Base-by-base conservation (phyloP, 148 eudicot species). In the Vaccinium corymbosum region DNA sequence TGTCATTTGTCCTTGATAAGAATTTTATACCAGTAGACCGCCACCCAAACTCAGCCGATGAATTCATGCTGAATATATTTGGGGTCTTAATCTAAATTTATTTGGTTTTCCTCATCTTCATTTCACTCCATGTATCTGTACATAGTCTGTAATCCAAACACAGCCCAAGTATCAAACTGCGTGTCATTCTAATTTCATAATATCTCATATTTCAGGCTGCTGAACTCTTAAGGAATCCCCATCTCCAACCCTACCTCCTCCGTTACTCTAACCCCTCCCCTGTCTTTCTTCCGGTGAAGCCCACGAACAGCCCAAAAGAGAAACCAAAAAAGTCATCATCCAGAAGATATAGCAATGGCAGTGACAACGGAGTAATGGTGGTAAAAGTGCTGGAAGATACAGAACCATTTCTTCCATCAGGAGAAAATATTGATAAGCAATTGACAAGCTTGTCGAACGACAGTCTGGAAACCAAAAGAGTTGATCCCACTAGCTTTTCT, bases 281-380 rank as follows among this genome's bases (percentile, higher is more conserved):
- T 42, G 93, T 92, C 64, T 93, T 93, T 89, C 97, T 97, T 84
- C 99, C 98, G 0, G 93, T 97, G 11, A 92, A 89, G 82, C 89
- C 96, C 13, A 92, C 94, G 70, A 92, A 84, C 82, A 81, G 68
- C 80, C 83, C 94, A 19, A 94, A 94, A 68, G 98, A 93, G 42
- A 92, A 90, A 84, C 84, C 88, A 46, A 83, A 87, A 4, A 91
- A 85, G 83, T 86, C 71, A 35, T 93, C 98, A 4, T 86, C 93
- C 17, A 86, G 84, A 70, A 90, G 89, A 83, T 85, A 90, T 22
- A 80, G 22, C 83, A 78, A 91, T 77, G 87, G 76, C 78, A 94
- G 83, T 87, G 90, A 88, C 22, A 88, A 53, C 32, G 85, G 85
- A 17, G 87, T 80, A 17, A 89, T 78, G 80, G 92, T 86, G 81